A percentile compares a stretch with the other conserved stretches of the same genome.
These are phyloP conservation scores for Lactifluus hygrophoroides DNA, from an alignment of 768 basidiomycete species.

Conservation along the genomic window DNA sequence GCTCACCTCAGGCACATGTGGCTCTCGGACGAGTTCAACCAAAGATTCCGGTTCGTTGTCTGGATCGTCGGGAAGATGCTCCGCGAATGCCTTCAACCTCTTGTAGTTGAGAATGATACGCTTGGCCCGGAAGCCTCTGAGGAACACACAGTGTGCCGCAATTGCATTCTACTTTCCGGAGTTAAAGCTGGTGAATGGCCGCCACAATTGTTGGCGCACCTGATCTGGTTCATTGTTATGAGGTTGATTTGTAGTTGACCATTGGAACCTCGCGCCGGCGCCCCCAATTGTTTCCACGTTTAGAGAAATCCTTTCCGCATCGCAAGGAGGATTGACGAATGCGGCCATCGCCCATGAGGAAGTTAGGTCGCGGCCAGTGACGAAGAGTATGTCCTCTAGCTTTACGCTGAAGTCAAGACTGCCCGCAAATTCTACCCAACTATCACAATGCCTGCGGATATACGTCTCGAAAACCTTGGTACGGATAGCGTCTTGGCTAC, in stretches of 20 bases:
- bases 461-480: constrained; percentile 15
- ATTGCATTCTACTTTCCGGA: not conserved
- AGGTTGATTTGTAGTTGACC: not conserved
- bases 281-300: not conserved
- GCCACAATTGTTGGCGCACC: not conserved
- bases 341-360: constrained; percentile 18
- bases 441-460: constrained; percentile 16
- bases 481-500: constrained; percentile 6
- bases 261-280: constrained; percentile 1
- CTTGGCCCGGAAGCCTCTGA: constrained; percentile 17
- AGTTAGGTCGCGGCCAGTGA: constrained; percentile 19
- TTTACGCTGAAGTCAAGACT: not conserved
- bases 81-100: constrained; percentile 5
- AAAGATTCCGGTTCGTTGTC: constrained; percentile 9
- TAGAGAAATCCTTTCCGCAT: constrained; percentile 8
- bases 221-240: not conserved
- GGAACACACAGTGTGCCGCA: constrained; percentile 11
- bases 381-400: constrained; percentile 17
- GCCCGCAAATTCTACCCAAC: constrained; percentile 10
- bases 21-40: constrained; percentile 6
- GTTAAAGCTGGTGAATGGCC: not conserved
- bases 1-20: constrained; percentile 7
- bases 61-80: not conserved
- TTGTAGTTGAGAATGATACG: constrained; percentile 9
- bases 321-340: constrained; percentile 2